A percentile compares a stretch with the other conserved stretches of the same genome.
These are phyloP conservation scores for Lactuca saligna DNA, from an alignment of 129 eudicot species.

Conservation along the genomic window DNA sequence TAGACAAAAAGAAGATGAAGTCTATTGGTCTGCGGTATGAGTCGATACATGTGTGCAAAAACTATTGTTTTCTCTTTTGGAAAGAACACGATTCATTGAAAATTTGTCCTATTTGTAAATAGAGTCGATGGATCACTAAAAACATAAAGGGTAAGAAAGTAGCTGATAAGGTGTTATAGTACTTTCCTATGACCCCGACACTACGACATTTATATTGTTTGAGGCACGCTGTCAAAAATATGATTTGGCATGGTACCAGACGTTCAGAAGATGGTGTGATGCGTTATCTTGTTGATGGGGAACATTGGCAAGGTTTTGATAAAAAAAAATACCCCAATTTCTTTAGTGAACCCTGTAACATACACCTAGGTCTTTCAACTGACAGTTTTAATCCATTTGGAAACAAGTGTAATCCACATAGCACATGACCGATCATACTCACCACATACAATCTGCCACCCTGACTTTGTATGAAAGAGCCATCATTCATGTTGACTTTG, in stretches of 20 bases:
- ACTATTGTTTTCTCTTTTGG: too few relatives aligned
- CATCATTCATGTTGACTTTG: background rate
- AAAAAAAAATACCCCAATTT: background rate
- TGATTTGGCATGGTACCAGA: background rate
- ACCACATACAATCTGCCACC: too few relatives aligned
- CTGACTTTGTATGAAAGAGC: too few relatives aligned
- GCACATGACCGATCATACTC: background rate
- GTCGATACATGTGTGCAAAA: too few relatives aligned
- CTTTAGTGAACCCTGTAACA: background rate
- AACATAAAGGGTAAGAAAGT: too few relatives aligned
- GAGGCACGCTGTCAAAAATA: background rate
- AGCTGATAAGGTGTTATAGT: too few relatives aligned
- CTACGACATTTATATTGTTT: too few relatives aligned
- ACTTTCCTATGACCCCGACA: too few relatives aligned
- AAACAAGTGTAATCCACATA: background rate
- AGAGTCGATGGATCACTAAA: too few relatives aligned
- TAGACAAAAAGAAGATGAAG: too few relatives aligned
- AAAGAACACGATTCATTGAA: too few relatives aligned
- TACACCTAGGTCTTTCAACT: background rate
- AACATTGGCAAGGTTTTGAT: background rate
- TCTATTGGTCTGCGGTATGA: background rate
- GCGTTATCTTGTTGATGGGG: background rate
- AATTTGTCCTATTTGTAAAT: too few relatives aligned
- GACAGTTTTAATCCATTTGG: background rate
- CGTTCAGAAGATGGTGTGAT: background rate